Conservation (phyloP, 768 basidiomycete genomes). For the Neoboletus brunneissimus region DNA sequence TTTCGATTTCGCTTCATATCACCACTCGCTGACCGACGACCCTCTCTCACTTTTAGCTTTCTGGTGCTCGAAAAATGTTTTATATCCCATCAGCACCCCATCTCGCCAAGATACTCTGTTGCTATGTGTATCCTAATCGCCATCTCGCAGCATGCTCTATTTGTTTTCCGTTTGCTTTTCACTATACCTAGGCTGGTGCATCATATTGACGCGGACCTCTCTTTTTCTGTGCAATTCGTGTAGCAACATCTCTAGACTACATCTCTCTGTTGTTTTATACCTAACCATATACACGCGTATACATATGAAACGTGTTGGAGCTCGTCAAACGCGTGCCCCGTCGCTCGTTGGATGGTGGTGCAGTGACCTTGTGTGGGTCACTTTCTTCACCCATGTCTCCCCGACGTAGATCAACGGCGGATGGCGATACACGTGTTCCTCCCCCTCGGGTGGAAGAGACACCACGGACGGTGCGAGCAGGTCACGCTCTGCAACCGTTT, state of each 20-base stretch:
- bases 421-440: not conserved
- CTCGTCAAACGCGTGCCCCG: not conserved
- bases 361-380: not conserved
- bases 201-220: slow-evolving; percentile 4
- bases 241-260: slow-evolving; percentile 12
- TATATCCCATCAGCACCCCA: not conserved
- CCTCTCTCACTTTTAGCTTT: slow-evolving; percentile 5
- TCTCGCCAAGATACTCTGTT: not conserved
- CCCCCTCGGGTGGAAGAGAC: not conserved
- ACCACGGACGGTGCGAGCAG: not conserved
- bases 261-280: slow-evolving; percentile 9
- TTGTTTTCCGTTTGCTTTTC: not conserved
- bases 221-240: not conserved
- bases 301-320: not conserved
- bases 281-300: slow-evolving; percentile 1
- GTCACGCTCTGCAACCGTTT: not conserved
- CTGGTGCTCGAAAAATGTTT: not conserved
- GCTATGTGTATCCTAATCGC: slow-evolving; percentile 1
- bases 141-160: not conserved
- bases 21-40: slow-evolving; percentile 10
- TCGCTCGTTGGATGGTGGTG: not conserved
- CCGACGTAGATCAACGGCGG: not conserved
- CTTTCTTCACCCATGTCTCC: slow-evolving; percentile 4
- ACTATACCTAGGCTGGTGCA: not conserved
- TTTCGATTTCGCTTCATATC: not conserved